Percentiles rank a stretch among this genome's conserved stretches.
These are phyloP conservation scores for Magnaporthiopsis rhizophila DNA, from an alignment of 2,329 filamentous ascomycete species.

Conservation along the genomic window DNA sequence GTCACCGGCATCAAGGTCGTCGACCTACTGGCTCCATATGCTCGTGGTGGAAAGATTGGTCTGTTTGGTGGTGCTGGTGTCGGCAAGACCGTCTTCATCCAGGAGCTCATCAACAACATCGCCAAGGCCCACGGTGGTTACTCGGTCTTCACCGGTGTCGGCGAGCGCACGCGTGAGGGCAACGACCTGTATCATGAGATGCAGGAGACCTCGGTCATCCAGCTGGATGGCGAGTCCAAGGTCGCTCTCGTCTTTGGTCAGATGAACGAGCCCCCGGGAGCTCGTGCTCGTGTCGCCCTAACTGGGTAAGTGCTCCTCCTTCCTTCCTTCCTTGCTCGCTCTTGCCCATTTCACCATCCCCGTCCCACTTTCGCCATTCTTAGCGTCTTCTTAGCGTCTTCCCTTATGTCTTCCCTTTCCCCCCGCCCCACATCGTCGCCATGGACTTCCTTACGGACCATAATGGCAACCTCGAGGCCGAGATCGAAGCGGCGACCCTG, in stretches of 20 bases:
- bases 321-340: too few relatives aligned
- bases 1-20: conserved; percentile 99
- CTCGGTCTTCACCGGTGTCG: conserved; percentile 99
- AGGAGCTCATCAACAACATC: conserved; percentile 99
- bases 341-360: too few relatives aligned
- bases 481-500: too few relatives aligned
- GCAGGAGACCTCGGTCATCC: conserved; percentile 99
- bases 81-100: conserved; percentile 99
- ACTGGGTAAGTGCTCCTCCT: conserved; percentile 48
- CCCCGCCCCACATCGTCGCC: too few relatives aligned
- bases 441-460: too few relatives aligned
- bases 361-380: too few relatives aligned
- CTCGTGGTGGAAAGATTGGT: conserved; percentile 99
- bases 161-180: conserved; percentile 99
- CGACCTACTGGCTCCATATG: conserved; percentile 96
- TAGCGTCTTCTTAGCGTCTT: too few relatives aligned
- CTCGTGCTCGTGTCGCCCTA: conserved; percentile 98
- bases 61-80: conserved; percentile 99
- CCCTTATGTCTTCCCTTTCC: too few relatives aligned
- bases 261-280: conserved; percentile 99
- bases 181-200: conserved; percentile 99
- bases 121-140: conserved; percentile 99
- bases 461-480: too few relatives aligned
- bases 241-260: conserved; percentile 99
- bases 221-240: conserved; percentile 99